Conservation (phyloP, 2,329 filamentous ascomycete species). For the Elsinoe fawcettii region DNA sequence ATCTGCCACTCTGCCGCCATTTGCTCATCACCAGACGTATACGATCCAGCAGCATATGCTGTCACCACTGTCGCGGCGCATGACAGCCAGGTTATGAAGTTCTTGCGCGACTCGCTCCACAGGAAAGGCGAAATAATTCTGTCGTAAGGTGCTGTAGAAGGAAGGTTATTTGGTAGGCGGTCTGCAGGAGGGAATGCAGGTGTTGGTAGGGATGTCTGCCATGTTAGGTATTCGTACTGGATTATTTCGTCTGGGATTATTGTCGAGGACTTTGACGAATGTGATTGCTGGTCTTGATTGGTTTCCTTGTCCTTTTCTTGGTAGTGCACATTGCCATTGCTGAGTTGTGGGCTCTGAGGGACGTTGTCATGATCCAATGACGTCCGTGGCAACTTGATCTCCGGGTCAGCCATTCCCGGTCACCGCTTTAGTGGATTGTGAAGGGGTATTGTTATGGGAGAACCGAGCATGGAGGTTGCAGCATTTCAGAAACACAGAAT, state of each 20-base stretch:
- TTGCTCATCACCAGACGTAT: constrained; percentile 59
- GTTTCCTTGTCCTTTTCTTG: constrained; percentile 1
- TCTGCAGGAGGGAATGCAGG: constrained; percentile 31
- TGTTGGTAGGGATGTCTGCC: constrained; percentile 51
- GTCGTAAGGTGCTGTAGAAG: constrained; percentile 54
- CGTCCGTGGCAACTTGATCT: constrained; percentile 29
- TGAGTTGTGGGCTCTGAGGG: constrained; percentile 3
- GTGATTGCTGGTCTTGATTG: background rate
- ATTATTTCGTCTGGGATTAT: constrained; percentile 30
- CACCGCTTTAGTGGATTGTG: background rate
- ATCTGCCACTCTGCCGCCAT: constrained; percentile 60
- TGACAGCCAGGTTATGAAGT: constrained; percentile 61
- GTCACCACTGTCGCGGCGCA: constrained; percentile 69
- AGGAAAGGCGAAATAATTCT: constrained; percentile 62
- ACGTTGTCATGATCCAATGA: constrained; percentile 18
- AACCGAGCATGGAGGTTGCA: background rate
- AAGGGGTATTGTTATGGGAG: background rate
- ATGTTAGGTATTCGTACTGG: constrained; percentile 53
- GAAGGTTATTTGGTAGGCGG: constrained; percentile 27
- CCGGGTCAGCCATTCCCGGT: constrained; percentile 31
- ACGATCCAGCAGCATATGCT: constrained; percentile 73
- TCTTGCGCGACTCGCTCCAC: constrained; percentile 65
- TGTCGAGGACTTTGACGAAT: constrained; percentile 2
- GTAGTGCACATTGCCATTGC: background rate
- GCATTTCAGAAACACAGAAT: background rate